Evolutionary conservation across 2,329 filamentous ascomycete genomes (phyloP).

Genomic region (Penicillium crustosum): DNA sequence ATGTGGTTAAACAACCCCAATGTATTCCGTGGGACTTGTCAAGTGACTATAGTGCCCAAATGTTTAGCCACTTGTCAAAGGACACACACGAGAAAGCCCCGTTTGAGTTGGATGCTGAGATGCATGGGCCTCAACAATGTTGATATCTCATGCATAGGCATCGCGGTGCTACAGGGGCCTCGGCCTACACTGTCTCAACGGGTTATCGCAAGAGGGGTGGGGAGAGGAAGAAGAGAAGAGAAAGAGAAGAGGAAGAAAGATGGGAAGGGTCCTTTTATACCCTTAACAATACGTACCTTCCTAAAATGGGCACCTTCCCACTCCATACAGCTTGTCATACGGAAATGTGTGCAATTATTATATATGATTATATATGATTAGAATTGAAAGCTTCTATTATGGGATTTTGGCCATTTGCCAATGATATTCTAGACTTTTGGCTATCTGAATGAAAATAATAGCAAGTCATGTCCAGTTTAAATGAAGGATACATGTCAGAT

Average conservation of each 20-base stretch:
- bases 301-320: background rate
- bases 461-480: background rate
- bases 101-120: background rate
- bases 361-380: background rate
- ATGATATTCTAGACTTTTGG: background rate
- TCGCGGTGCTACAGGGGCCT: background rate
- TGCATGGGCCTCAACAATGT: background rate
- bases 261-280: background rate
- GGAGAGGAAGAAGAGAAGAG: background rate
- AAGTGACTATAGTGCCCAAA: background rate
- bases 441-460: background rate
- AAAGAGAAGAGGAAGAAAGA: background rate
- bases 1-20: background rate
- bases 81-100: background rate
- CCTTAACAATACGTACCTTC: background rate
- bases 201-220: background rate
- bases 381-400: background rate
- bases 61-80: background rate
- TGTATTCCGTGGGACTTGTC: background rate
- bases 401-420: background rate
- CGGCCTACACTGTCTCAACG: background rate
- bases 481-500: background rate
- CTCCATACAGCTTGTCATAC: background rate
- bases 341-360: background rate
- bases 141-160: background rate